phyloP scores from a whole-genome alignment of 306 rosid species.

The Citrullus colocynthis region DNA sequence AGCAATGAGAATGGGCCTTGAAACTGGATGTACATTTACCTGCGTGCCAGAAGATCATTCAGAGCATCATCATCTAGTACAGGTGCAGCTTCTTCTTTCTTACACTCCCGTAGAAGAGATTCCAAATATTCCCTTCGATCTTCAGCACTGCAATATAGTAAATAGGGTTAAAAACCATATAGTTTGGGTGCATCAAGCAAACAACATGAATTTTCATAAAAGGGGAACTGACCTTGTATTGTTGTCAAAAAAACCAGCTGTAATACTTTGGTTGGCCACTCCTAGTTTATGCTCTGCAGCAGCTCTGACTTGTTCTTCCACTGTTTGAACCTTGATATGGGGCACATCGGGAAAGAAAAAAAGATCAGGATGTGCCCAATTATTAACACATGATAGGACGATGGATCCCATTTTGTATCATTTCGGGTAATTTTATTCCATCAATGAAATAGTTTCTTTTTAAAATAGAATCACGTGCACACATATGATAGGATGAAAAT shows the following conservation, averaged over 20 bases:
- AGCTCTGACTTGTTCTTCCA: slow-evolving; percentile 99
- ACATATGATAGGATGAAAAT: not conserved
- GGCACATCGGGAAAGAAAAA: not conserved
- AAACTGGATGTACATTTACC: slow-evolving; percentile 54
- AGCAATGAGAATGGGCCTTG: slow-evolving; percentile 9
- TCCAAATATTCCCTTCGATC: slow-evolving; percentile 98
- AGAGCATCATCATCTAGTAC: slow-evolving; percentile 93
- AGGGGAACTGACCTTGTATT: slow-evolving; percentile 66
- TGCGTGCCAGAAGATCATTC: slow-evolving; percentile 91
- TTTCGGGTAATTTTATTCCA: no score
- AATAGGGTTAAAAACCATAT: slow-evolving; percentile 7
- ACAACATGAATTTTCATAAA: not conserved
- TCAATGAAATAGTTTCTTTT: no score
- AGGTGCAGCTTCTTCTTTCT: slow-evolving; percentile 99
- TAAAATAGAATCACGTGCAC: no score
- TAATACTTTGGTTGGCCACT: slow-evolving; percentile 97
- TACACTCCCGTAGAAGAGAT: slow-evolving; percentile 86
- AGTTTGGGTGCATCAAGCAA: slow-evolving; percentile 2
- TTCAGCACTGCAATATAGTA: slow-evolving; percentile 68
- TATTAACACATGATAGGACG: not conserved
- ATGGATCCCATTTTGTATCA: no score
- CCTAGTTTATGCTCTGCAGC: slow-evolving; percentile 99
- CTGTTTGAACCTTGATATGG: slow-evolving; percentile 79
- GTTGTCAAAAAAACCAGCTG: slow-evolving; percentile 99
- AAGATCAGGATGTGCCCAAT: not conserved